Evolutionary conservation across 1,139 yeast species (phyloP), one percentile per base, ranked within the genome.

Genomic region (Nakaseomyces uthaithaninus): DNA sequence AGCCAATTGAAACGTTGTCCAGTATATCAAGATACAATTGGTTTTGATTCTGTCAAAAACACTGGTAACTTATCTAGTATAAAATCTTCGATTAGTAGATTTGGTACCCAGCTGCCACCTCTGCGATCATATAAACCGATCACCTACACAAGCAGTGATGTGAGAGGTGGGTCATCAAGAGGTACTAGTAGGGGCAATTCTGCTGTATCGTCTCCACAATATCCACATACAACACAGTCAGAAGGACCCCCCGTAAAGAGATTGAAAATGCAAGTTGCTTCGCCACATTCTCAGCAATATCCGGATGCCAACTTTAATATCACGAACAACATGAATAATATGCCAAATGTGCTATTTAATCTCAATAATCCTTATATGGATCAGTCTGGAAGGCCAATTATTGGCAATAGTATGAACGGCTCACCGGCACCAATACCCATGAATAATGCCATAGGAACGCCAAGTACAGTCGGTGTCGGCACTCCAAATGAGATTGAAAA

Each of bases 21-120:
- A 3, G 63, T 59, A 23, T 59, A 57, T 41, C 63, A 59, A 43
- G 63, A 59, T 47, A 59, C 62, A 2, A 45, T 59, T 23, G 63
- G 62, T 11, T 58, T 55, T 36, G 44, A 53, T 24, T 49, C 24
- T 15, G 11, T 10, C 19, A 18, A 16, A 22, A 44, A 28, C 27
- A 24, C 25, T 35, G 35, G 36, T n/a, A 33, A 38, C 9, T 8
- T n/a, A 23, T 3, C 31, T 8, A 12, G 24, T 9, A 12, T 12
- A 20, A 18, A 18, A 16, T 22, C 37, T 7, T 26, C 24, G 7
- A 22, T 24, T 16, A 27, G 40, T 18, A 38, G 37, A 16, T 16
- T 23, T n/a, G 36, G 37, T 12, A 47, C 53, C n/a, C 56, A 53
- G 36, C 40, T 55, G 18, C 60, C 60, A 17, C 57, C 60, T 9